Evolutionary conservation across 2,329 filamentous ascomycete genomes (phyloP).

Genomic region (Xylogone sp.): DNA sequence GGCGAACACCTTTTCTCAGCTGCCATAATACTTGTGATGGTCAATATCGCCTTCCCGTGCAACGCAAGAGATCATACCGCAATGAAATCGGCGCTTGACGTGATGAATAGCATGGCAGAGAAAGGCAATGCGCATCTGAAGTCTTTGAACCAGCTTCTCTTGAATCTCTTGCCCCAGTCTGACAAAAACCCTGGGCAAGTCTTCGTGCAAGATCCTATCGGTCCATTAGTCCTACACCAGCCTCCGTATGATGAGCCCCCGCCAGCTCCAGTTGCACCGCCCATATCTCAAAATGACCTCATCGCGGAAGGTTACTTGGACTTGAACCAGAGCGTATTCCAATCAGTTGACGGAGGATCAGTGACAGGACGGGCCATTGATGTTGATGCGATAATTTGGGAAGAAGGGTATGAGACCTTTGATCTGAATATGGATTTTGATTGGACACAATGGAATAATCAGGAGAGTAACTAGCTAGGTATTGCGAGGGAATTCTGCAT

Average conservation of each 20-base stretch:
- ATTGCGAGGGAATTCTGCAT: too few relatives aligned
- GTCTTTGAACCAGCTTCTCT: constrained; percentile 33
- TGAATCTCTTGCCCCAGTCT: constrained; percentile 30
- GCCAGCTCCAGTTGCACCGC: background rate
- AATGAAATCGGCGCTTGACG: constrained; percentile 42
- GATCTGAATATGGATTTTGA: constrained; percentile 36
- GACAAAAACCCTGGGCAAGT: constrained; percentile 12
- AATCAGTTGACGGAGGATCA: too few relatives aligned
- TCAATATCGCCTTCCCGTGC: constrained; percentile 47
- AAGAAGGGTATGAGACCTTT: constrained; percentile 34
- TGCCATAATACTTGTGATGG: constrained; percentile 50
- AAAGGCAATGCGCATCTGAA: constrained; percentile 48
- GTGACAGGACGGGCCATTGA: too few relatives aligned
- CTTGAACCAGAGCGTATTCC: constrained; percentile 5
- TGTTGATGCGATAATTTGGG: constrained; percentile 36
- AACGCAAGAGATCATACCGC: constrained; percentile 36
- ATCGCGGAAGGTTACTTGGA: constrained; percentile 31
- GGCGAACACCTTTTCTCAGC: constrained; percentile 53
- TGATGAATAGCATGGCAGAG: constrained; percentile 47
- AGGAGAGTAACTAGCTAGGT: too few relatives aligned
- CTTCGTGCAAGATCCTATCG: background rate
- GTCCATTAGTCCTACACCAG: background rate
- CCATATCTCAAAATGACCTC: constrained; percentile 14
- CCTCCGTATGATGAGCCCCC: background rate
- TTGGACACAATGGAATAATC: constrained; percentile 6